These are phyloP conservation scores for Sarocladium kiliense DNA, from an alignment of 2,329 filamentous ascomycete species.

Conservation along the genomic window DNA sequence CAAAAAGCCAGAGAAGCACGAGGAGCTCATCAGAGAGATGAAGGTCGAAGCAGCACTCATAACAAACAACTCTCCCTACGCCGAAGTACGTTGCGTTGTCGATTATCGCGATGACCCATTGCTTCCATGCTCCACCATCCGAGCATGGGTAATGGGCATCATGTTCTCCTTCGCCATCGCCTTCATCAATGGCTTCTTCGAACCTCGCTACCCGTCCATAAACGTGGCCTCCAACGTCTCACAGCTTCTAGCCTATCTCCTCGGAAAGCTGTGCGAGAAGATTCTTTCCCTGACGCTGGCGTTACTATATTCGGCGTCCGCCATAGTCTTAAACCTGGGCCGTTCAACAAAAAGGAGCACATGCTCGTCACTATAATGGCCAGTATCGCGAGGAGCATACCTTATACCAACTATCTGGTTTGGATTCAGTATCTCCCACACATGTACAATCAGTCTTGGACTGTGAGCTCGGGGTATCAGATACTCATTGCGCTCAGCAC, in stretches of 20 bases:
- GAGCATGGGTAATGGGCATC: slow-evolving; percentile 50
- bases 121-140: slow-evolving; percentile 48
- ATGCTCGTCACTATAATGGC: slow-evolving; percentile 59
- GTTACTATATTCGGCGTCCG: slow-evolving; percentile 41
- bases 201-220: slow-evolving; percentile 50
- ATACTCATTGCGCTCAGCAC: slow-evolving; percentile 50
- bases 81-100: slow-evolving; percentile 51
- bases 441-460: slow-evolving; percentile 51
- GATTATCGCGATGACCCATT: slow-evolving; percentile 48
- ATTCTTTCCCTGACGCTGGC: slow-evolving; percentile 43
- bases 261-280: slow-evolving; percentile 49
- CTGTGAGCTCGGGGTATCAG: slow-evolving; percentile 47
- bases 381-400: slow-evolving; percentile 49
- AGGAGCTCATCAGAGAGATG: slow-evolving; percentile 46
- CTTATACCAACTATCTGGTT: slow-evolving; percentile 51
- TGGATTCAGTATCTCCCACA: slow-evolving; percentile 47
- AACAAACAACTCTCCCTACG: slow-evolving; percentile 51
- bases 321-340: slow-evolving; percentile 49
- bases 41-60: slow-evolving; percentile 50
- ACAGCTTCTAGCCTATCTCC: slow-evolving; percentile 51
- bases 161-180: slow-evolving; percentile 43
- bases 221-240: slow-evolving; percentile 50
- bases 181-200: slow-evolving; percentile 54
- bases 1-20: slow-evolving; percentile 38
- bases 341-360: slow-evolving; percentile 57